Evolutionary conservation across 2,329 filamentous ascomycete genomes (phyloP).

Genomic region (Polychaeton citri): DNA sequence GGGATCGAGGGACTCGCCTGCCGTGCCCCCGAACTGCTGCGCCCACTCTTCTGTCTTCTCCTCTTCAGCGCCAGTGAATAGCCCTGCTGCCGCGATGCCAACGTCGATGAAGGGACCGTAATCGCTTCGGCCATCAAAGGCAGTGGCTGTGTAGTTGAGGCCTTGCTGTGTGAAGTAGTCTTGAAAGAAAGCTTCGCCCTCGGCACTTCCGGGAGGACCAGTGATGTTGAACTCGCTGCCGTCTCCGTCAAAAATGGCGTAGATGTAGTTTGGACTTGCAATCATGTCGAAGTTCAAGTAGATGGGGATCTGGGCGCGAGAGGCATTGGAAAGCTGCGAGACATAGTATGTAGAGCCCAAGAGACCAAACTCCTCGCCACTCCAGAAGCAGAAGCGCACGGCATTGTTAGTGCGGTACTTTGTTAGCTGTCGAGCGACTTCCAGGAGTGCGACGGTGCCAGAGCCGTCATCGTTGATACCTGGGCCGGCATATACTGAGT

Average conservation of each 20-base stretch:
- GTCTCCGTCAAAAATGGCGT: slow-evolving; percentile 42
- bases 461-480: slow-evolving; percentile 29
- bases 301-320: slow-evolving; percentile 21
- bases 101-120: slow-evolving; percentile 25
- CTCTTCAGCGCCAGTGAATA: slow-evolving; percentile 25
- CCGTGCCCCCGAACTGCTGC: slow-evolving; percentile 21
- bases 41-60: slow-evolving; percentile 25
- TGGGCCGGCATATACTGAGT: slow-evolving; percentile 23
- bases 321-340: slow-evolving; percentile 21
- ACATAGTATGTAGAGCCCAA: slow-evolving; percentile 27
- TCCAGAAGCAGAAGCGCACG: slow-evolving; percentile 27
- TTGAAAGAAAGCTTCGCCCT: slow-evolving; percentile 24
- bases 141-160: slow-evolving; percentile 18
- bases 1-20: slow-evolving; percentile 23
- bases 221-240: slow-evolving; percentile 38
- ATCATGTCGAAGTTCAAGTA: slow-evolving; percentile 38
- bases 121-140: slow-evolving; percentile 25
- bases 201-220: slow-evolving; percentile 49
- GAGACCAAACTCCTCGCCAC: slow-evolving; percentile 25
- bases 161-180: slow-evolving; percentile 18
- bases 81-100: slow-evolving; percentile 23
- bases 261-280: slow-evolving; percentile 44
- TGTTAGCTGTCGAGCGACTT: slow-evolving; percentile 24
- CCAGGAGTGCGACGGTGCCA: slow-evolving; percentile 23
- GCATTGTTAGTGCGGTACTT: slow-evolving; percentile 39